These are phyloP conservation scores for Mesembryanthemum crystallinum DNA, from an alignment of 148 eudicot genomes.

Conservation along the genomic window DNA sequence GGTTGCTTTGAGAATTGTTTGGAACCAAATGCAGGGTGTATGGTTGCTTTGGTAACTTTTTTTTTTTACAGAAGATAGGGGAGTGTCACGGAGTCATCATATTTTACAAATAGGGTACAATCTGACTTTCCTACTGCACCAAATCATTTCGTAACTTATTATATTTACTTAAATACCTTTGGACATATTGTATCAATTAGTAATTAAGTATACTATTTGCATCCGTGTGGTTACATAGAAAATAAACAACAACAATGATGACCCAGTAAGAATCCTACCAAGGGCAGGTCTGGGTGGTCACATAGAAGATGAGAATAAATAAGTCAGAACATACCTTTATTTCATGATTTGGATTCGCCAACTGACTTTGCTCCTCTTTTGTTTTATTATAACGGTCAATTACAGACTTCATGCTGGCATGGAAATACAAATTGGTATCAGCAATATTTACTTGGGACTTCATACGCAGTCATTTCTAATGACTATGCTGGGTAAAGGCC, in stretches of 20 bases:
- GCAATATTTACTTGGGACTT: conserved; percentile 3
- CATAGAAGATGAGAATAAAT: background rate
- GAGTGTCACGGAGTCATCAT: no score
- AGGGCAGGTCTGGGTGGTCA: background rate
- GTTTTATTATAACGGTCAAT: conserved; percentile 38
- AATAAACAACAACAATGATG: no score
- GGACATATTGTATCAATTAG: background rate
- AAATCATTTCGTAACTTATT: no score
- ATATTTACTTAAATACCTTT: background rate
- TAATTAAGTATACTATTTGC: background rate
- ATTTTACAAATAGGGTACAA: no score
- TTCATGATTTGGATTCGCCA: conserved; percentile 27
- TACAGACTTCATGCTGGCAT: conserved; percentile 40
- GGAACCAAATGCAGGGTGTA: no score
- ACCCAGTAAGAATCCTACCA: no score
- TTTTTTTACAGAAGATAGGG: no score
- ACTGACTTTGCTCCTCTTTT: conserved; percentile 35
- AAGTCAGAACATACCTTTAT: conserved; percentile 29
- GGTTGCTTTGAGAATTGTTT: no score
- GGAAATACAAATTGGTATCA: conserved; percentile 12
- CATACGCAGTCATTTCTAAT: background rate
- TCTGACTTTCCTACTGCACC: no score
- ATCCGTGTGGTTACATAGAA: background rate
- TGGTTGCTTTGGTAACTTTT: no score
- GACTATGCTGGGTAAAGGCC: background rate